These are phyloP conservation scores for Centella asiatica DNA, from an alignment of 129 eudicot species.

Conservation along the genomic window DNA sequence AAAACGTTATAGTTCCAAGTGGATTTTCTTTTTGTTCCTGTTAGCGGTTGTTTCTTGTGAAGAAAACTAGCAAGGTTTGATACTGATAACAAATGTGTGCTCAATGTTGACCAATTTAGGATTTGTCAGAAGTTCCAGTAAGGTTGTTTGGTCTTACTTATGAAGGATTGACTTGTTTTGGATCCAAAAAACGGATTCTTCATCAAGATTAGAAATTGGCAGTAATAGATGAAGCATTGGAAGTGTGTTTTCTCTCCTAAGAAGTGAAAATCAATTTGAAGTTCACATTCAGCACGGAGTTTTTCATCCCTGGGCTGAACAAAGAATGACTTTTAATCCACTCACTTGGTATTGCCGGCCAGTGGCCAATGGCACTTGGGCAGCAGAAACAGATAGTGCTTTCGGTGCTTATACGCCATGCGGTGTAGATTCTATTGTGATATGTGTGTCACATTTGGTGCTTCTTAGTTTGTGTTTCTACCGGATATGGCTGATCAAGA, in stretches of 20 bases:
- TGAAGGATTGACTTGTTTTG: constrained; percentile 1
- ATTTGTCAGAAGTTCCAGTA: no score
- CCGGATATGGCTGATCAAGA: constrained; percentile 47
- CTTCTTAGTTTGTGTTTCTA: constrained; percentile 46
- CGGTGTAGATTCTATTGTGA: constrained; percentile 44
- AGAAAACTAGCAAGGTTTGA: not conserved
- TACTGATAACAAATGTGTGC: not conserved
- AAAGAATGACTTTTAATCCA: constrained; percentile 38
- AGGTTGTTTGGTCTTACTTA: no score
- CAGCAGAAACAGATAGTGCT: constrained; percentile 41
- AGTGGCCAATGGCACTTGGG: constrained; percentile 56
- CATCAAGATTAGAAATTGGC: not conserved
- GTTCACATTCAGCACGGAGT: not conserved
- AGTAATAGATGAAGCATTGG: not conserved
- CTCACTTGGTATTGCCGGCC: constrained; percentile 69
- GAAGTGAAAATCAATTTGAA: constrained; percentile 2
- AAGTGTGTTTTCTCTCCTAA: not conserved
- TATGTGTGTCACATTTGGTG: constrained; percentile 40
- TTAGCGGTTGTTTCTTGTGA: no score
- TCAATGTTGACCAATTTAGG: not conserved
- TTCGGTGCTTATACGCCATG: constrained; percentile 77
- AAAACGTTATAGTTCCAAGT: no score
- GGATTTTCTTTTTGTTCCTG: not conserved
- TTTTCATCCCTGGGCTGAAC: not conserved
- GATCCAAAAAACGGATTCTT: not conserved